phyloP scores from a whole-genome alignment of 1,284 basidiomycete species.

The Tranzscheliella williamsii region DNA sequence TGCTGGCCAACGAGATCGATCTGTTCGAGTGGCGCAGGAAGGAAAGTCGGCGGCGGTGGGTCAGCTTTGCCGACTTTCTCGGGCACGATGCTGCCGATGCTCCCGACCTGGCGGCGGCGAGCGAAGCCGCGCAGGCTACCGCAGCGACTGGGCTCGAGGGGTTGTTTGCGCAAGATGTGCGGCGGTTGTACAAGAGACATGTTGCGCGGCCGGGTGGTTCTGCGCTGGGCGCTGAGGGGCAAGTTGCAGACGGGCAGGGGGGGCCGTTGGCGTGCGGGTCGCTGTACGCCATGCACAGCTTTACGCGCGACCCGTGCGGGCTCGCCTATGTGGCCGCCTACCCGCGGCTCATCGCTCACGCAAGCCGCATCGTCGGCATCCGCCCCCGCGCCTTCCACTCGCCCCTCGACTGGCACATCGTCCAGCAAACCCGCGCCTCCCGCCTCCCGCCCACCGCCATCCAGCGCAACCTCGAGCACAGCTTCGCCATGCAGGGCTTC shows the following conservation, averaged over 20 bases:
- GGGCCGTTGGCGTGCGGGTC: no score
- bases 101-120: no score
- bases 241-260: no score
- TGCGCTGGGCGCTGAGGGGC: no score
- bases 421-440: background rate
- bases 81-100: no score
- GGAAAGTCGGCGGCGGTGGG: constrained; percentile 16
- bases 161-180: no score
- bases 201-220: no score
- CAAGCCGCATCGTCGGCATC: constrained; percentile 28
- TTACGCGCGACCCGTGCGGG: constrained; percentile 14
- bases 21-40: constrained; percentile 26
- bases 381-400: background rate
- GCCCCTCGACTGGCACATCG: background rate
- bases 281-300: constrained; percentile 14
- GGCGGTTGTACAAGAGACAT: no score
- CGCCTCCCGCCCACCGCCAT: no score
- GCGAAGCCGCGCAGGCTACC: no score
- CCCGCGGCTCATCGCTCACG: constrained; percentile 18
- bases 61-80: constrained; percentile 22
- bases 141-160: no score
- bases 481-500: constrained; percentile 4
- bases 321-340: constrained; percentile 15
- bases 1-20: constrained; percentile 29
- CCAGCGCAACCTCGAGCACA: constrained; percentile 6